Evolutionary conservation across 2,329 filamentous ascomycete genomes (phyloP).

Genomic region (Xylariales sp.): DNA sequence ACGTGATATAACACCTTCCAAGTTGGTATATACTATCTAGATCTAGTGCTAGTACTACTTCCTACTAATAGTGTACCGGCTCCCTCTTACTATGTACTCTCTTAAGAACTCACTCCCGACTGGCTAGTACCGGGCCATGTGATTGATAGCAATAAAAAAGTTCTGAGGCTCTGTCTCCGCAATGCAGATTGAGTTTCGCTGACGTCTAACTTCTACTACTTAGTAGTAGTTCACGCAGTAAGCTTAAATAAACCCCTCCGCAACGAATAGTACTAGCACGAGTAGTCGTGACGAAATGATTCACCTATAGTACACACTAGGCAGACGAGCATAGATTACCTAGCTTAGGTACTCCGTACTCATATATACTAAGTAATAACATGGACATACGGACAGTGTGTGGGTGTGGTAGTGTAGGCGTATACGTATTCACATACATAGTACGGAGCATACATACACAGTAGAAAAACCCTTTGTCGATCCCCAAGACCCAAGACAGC

Average conservation of each 20-base stretch:
- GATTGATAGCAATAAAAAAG: neutral
- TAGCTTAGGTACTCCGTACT: too few species aligned
- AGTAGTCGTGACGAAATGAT: too few species aligned
- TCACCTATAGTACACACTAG: too few species aligned
- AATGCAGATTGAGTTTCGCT: neutral
- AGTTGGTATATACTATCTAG: neutral
- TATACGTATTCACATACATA: too few species aligned
- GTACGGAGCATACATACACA: neutral
- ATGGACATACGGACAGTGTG: neutral
- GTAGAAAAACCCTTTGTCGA: constrained; percentile 12
- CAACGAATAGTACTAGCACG: too few species aligned
- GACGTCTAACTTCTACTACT: neutral
- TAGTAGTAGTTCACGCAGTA: neutral
- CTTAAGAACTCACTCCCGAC: too few species aligned
- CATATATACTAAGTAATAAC: neutral
- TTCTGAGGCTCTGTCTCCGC: constrained; percentile 13
- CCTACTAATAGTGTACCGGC: too few species aligned
- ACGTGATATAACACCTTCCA: neutral
- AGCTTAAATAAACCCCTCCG: constrained; percentile 5
- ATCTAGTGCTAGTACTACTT: neutral
- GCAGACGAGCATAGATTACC: too few species aligned
- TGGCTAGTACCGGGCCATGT: too few species aligned
- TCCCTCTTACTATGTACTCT: neutral
- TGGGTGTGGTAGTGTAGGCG: neutral
- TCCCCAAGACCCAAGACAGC: constrained; percentile 8